Conservation (phyloP, 495 filamentous ascomycete species). For the Aspergillus wentii region DNA sequence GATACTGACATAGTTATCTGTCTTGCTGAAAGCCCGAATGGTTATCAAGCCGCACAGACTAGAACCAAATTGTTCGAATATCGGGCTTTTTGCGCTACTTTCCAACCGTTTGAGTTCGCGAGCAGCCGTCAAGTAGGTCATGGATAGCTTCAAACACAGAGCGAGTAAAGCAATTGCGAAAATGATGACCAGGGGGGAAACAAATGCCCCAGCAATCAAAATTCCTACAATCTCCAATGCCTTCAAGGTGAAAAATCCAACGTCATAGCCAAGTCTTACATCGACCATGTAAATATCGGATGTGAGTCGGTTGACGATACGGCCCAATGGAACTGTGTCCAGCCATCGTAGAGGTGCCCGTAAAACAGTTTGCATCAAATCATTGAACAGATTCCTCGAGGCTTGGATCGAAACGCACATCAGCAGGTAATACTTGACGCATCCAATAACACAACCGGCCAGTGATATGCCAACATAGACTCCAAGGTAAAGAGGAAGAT, state of each 20-base stretch:
- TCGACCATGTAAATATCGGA: conserved; percentile 47
- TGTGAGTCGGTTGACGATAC: conserved; percentile 67
- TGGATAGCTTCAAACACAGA: conserved; percentile 51
- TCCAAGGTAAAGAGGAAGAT: conserved; percentile 53
- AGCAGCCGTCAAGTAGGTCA: conserved; percentile 59
- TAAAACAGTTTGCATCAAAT: conserved; percentile 58
- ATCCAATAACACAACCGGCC: conserved; percentile 49
- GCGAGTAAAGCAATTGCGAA: conserved; percentile 17
- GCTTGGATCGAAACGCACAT: conserved; percentile 56
- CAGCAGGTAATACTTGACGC: conserved; percentile 51
- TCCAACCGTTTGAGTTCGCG: conserved; percentile 70
- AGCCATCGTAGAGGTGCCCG: conserved; percentile 65
- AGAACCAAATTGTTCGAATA: conserved; percentile 68
- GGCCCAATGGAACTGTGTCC: conserved; percentile 63
- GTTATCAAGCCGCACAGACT: conserved; percentile 62
- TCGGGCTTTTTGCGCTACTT: conserved; percentile 61
- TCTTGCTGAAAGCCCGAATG: conserved; percentile 67
- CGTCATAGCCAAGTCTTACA: conserved; percentile 50
- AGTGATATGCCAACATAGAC: conserved; percentile 62
- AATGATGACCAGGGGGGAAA: conserved; percentile 22
- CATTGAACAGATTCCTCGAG: conserved; percentile 58
- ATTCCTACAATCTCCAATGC: conserved; percentile 22
- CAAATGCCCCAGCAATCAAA: conserved; percentile 20
- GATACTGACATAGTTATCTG: conserved; percentile 52
- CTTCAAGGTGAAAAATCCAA: conserved; percentile 54